A percentile compares a stretch with the other conserved stretches of the same genome.
Conservation (phyloP, 768 basidiomycete species). For the Suillus clintonianus region DNA sequence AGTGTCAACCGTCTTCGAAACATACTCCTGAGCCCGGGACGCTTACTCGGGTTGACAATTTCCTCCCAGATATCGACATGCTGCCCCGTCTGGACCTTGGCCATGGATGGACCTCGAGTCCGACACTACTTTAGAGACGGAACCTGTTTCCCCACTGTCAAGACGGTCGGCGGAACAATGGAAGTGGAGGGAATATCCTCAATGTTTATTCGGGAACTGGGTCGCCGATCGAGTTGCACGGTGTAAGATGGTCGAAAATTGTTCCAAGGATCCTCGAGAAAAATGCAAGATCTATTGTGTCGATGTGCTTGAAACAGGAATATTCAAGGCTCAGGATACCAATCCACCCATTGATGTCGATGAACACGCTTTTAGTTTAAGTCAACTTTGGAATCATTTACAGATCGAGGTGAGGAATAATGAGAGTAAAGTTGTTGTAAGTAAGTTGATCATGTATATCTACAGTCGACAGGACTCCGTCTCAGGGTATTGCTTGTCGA, state of each 20-base stretch:
- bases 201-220: constrained; percentile 52
- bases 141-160: constrained; percentile 4
- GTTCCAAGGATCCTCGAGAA: not conserved
- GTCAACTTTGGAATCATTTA: constrained; percentile 21
- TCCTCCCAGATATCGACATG: constrained; percentile 32
- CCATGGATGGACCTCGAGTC: constrained; percentile 23
- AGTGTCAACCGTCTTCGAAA: not conserved
- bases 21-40: not conserved
- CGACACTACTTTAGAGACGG: constrained; percentile 1
- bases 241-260: constrained; percentile 22
- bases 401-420: constrained; percentile 13
- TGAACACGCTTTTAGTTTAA: constrained; percentile 12
- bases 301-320: constrained; percentile 40
- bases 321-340: constrained; percentile 21
- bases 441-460: not conserved
- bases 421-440: not conserved
- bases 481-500: constrained; percentile 42
- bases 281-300: constrained; percentile 30
- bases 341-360: constrained; percentile 9
- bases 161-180: not conserved
- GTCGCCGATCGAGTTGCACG: constrained; percentile 35
- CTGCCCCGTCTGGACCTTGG: constrained; percentile 42
- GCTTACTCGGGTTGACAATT: not conserved
- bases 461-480: constrained; percentile 17
- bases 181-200: constrained; percentile 40